These are phyloP conservation scores for Cruciata laevipes DNA, from an alignment of 257 asterid species.

Conservation along the genomic window DNA sequence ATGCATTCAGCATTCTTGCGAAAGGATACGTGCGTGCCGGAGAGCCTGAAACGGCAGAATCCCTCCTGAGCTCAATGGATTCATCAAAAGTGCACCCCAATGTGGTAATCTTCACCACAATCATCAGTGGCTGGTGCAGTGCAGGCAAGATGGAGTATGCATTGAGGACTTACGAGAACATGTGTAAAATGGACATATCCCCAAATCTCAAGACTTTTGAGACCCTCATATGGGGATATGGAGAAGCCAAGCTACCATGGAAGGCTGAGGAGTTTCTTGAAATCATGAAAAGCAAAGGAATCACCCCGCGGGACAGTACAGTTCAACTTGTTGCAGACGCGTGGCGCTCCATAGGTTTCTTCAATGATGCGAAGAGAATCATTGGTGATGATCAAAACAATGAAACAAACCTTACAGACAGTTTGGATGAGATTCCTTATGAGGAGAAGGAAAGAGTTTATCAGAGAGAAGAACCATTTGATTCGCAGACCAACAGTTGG, in stretches of 20 bases:
- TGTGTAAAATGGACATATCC: constrained; percentile 53
- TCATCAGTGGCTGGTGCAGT: constrained; percentile 97
- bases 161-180: constrained; percentile 39
- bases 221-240: constrained; percentile 92
- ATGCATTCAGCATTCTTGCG: constrained; percentile 86
- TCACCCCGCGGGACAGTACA: constrained; percentile 47
- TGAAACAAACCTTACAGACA: constrained; percentile 9
- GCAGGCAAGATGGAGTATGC: constrained; percentile 73
- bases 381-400: constrained; percentile 21
- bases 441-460: constrained; percentile 19
- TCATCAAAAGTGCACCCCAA: constrained; percentile 56
- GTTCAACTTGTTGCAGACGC: constrained; percentile 83
- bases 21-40: constrained; percentile 87
- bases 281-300: constrained; percentile 51
- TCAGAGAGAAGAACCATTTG: constrained; percentile 25
- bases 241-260: constrained; percentile 90
- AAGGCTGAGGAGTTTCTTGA: constrained; percentile 70
- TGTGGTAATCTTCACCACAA: constrained; percentile 79
- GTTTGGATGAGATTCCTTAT: constrained; percentile 11
- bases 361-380: constrained; percentile 55
- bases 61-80: constrained; percentile 45
- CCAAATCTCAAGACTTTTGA: constrained; percentile 81
- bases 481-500: constrained; percentile 23
- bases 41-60: constrained; percentile 68
- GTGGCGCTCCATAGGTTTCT: constrained; percentile 75